Evolutionary conservation across 306 rosid species (phyloP).

Genomic region (Cucumis sativus): Cucumber_9930_V3 NC_026660.2:1294001-1294500

Average conservation of each 20-base stretch:
- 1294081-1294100: constrained; percentile 98
- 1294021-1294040: not conserved
- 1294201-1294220: constrained; percentile 98
- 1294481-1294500: constrained; percentile 86
- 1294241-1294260: constrained; percentile 97
- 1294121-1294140: constrained; percentile 85
- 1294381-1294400: constrained; percentile 88
- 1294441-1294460: constrained; percentile 98
- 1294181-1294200: constrained; percentile 95
- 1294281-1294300: not conserved
- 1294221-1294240: constrained; percentile 99
- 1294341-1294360: not conserved
- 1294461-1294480: constrained; percentile 97
- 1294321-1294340: not conserved
- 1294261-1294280: constrained; percentile 47
- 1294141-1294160: constrained; percentile 94
- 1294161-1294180: constrained; percentile 89
- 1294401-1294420: constrained; percentile 97
- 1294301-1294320: not conserved
- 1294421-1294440: constrained; percentile 98
- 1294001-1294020: not conserved
- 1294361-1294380: constrained; percentile 41
- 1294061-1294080: constrained; percentile 99
- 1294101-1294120: constrained; percentile 97
- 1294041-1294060: not conserved